phyloP scores from a whole-genome alignment of 78 protist genomes.

The Dictyostelium citrinum region DNA sequence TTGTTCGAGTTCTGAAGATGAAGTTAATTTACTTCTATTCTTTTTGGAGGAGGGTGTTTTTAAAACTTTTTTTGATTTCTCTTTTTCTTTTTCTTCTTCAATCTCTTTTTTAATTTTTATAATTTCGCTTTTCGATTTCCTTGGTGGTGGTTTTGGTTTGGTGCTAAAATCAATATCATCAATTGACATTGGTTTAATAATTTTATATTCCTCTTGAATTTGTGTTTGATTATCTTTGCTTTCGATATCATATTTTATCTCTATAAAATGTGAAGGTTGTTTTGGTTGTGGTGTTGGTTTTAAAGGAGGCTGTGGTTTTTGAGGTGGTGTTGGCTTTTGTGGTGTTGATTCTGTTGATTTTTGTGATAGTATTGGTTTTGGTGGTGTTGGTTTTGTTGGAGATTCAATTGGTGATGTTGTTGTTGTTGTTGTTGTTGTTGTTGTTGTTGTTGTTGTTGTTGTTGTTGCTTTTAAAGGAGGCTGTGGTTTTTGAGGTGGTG shows the following conservation, averaged over 20 bases:
- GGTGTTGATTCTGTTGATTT: not conserved
- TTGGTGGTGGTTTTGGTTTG: constrained; percentile 36
- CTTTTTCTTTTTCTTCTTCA: not conserved
- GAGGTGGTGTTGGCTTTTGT: not conserved
- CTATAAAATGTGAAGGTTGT: not conserved
- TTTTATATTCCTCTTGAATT: not conserved
- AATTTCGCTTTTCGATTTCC: not conserved
- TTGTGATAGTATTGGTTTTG: not conserved
- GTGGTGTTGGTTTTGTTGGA: not conserved
- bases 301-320: too few species aligned
- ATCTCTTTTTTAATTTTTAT: not conserved
- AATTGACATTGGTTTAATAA: not conserved
- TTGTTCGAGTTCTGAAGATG: not conserved
- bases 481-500: not conserved
- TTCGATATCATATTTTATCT: not conserved
- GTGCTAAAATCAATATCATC: not conserved
- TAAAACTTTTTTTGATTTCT: not conserved
- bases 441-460: not conserved
- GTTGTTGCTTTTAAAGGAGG: not conserved
- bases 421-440: not conserved
- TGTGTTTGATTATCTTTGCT: not conserved
- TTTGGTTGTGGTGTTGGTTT: not conserved
- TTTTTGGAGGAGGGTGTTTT: not conserved
- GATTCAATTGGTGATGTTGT: not conserved
- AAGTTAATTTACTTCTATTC: not conserved